These are phyloP conservation scores for Nemania diffusa DNA, from an alignment of 2,329 filamentous ascomycete species.

Conservation along the genomic window DNA sequence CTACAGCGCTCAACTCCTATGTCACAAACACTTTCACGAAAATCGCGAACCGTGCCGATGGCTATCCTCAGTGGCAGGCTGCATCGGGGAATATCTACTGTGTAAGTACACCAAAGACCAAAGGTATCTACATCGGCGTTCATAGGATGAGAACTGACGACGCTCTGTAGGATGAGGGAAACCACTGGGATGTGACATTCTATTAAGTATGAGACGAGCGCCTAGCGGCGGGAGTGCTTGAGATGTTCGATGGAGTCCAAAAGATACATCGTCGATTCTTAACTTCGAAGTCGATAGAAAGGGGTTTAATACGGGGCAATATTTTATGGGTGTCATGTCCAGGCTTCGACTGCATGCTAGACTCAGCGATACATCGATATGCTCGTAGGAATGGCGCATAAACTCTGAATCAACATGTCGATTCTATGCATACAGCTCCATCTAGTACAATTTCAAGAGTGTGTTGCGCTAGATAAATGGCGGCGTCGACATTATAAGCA, in stretches of 20 bases:
- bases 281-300: background rate
- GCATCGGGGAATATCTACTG: constrained; percentile 35
- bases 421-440: background rate
- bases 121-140: background rate
- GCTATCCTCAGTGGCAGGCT: constrained; percentile 35
- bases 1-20: constrained; percentile 31
- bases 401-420: background rate
- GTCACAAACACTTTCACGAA: constrained; percentile 30
- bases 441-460: background rate
- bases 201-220: constrained; percentile 15
- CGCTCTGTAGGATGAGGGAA: constrained; percentile 32
- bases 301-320: background rate
- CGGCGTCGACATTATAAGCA: background rate
- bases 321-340: background rate
- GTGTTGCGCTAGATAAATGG: background rate
- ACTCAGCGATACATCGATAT: background rate
- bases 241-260: background rate
- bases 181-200: constrained; percentile 35
- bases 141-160: constrained; percentile 2
- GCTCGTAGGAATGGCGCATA: background rate
- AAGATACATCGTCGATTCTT: no score
- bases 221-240: background rate
- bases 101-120: constrained; percentile 19
- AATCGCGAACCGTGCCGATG: constrained; percentile 32
- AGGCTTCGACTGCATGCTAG: background rate